phyloP scores from a whole-genome alignment of 2,329 filamentous ascomycete species.

The Colletotrichum lentis region DNA sequence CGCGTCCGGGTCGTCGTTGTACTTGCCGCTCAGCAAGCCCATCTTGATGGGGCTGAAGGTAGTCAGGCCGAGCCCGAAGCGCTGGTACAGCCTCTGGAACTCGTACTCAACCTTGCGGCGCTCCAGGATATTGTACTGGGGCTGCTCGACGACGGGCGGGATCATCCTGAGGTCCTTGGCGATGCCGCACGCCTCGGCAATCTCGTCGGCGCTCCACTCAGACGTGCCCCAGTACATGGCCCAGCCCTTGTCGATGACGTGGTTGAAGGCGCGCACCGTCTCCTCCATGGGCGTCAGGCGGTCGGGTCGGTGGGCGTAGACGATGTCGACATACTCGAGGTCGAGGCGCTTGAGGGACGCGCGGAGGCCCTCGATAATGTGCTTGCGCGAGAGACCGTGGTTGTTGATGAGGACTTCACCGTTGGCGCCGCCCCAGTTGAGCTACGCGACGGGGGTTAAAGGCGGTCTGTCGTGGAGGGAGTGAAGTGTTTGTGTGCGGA shows the following conservation, averaged over 20 bases:
- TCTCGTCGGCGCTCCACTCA: slow-evolving; percentile 75
- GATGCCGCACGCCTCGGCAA: slow-evolving; percentile 67
- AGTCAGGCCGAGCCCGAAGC: slow-evolving; percentile 67
- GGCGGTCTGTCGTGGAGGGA: background rate
- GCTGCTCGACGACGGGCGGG: slow-evolving; percentile 72
- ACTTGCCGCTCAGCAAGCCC: slow-evolving; percentile 72
- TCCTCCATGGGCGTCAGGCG: slow-evolving; percentile 75
- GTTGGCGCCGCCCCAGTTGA: slow-evolving; percentile 71
- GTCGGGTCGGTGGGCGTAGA: slow-evolving; percentile 76
- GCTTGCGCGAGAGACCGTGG: slow-evolving; percentile 66
- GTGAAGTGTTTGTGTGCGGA: background rate
- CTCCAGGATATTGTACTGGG: slow-evolving; percentile 70
- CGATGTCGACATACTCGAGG: slow-evolving; percentile 70
- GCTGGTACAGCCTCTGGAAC: slow-evolving; percentile 67
- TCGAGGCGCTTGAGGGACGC: slow-evolving; percentile 65
- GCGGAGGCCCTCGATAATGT: slow-evolving; percentile 67
- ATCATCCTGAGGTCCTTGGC: slow-evolving; percentile 69
- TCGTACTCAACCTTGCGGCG: slow-evolving; percentile 71
- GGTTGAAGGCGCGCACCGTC: slow-evolving; percentile 74
- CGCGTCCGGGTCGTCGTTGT: slow-evolving; percentile 63
- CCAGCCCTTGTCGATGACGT: slow-evolving; percentile 73
- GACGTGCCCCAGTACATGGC: slow-evolving; percentile 78
- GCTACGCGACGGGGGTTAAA: slow-evolving; percentile 42
- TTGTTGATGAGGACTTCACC: slow-evolving; percentile 70
- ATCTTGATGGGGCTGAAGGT: slow-evolving; percentile 66